Evolutionary conservation across 1,139 yeast genomes (phyloP).

Genomic region (Magnusiomyces clavatus): DNA sequence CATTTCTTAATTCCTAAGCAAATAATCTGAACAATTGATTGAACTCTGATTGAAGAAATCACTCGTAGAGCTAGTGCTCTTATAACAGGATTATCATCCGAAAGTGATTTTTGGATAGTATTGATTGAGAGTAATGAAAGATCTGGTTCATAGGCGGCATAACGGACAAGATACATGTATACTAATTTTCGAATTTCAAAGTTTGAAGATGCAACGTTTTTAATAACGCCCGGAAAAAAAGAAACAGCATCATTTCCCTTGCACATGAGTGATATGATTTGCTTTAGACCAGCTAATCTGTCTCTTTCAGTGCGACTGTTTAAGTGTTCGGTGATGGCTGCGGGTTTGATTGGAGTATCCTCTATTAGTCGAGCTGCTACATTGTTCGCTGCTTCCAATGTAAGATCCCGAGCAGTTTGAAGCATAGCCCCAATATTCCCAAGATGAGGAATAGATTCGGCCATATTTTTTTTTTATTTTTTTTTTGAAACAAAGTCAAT

Average conservation of each 20-base stretch:
- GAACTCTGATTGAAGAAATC: conserved; percentile 70
- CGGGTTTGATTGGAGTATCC: conserved; percentile 44
- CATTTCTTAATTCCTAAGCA: conserved; percentile 65
- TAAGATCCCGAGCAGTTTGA: conserved; percentile 74
- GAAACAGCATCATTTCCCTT: conserved; percentile 54
- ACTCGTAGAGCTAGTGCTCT: conserved; percentile 73
- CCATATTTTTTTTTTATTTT: no score
- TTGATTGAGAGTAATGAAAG: conserved; percentile 82
- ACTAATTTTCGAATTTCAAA: conserved; percentile 69
- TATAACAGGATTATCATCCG: conserved; percentile 58
- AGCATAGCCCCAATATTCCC: conserved; percentile 49
- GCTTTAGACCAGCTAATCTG: conserved; percentile 64
- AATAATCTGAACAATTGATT: conserved; percentile 74
- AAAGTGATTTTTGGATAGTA: conserved; percentile 77
- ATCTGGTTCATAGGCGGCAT: conserved; percentile 82
- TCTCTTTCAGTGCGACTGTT: conserved; percentile 70
- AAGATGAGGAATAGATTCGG: conserved; percentile 37
- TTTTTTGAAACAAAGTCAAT: conserved; percentile 1
- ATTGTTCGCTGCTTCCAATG: conserved; percentile 74
- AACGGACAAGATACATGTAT: conserved; percentile 64
- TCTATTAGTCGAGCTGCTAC: conserved; percentile 53
- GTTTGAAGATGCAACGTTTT: conserved; percentile 71
- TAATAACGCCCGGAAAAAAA: conserved; percentile 82
- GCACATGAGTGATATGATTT: conserved; percentile 54
- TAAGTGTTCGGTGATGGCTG: conserved; percentile 58